A percentile compares a stretch with the other conserved stretches of the same genome.
Conservation (phyloP, 2,329 filamentous ascomycete genomes). For the Microsporum ferrugineum region DNA sequence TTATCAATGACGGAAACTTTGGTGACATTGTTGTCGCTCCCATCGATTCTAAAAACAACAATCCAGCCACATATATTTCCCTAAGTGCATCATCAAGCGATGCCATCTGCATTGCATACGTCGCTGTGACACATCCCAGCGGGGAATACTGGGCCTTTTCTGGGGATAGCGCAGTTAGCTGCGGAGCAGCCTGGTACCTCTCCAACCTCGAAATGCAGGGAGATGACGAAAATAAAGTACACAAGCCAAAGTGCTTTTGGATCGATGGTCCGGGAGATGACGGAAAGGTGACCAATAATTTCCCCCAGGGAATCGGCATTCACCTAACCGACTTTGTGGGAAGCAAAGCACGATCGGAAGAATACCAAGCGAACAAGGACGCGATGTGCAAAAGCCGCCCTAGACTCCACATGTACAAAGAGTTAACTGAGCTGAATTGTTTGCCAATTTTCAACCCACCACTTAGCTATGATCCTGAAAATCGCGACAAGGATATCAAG, state of each 20-base stretch:
- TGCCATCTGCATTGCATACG: neutral
- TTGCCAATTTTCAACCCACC: neutral
- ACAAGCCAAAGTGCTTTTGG: slow-evolving; percentile 7
- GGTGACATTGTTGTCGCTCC: neutral
- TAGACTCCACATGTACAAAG: neutral
- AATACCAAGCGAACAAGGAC: neutral
- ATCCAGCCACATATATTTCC: neutral
- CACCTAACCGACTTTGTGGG: slow-evolving; percentile 4
- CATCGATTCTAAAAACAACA: neutral
- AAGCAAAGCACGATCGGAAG: neutral
- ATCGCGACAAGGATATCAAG: neutral
- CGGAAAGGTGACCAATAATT: neutral
- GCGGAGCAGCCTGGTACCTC: neutral
- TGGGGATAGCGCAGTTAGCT: neutral
- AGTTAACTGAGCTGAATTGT: neutral
- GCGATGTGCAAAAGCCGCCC: neutral
- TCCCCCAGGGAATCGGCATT: slow-evolving; percentile 3
- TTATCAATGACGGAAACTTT: neutral
- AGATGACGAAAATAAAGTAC: neutral
- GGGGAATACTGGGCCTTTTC: neutral
- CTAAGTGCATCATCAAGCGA: neutral
- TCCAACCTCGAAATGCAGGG: neutral
- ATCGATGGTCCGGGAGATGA: neutral
- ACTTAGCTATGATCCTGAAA: neutral
- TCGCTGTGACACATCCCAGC: neutral